These are phyloP conservation scores for Camellia oleifera DNA, from an alignment of 179 eudicot species.

Conservation along the genomic window DNA sequence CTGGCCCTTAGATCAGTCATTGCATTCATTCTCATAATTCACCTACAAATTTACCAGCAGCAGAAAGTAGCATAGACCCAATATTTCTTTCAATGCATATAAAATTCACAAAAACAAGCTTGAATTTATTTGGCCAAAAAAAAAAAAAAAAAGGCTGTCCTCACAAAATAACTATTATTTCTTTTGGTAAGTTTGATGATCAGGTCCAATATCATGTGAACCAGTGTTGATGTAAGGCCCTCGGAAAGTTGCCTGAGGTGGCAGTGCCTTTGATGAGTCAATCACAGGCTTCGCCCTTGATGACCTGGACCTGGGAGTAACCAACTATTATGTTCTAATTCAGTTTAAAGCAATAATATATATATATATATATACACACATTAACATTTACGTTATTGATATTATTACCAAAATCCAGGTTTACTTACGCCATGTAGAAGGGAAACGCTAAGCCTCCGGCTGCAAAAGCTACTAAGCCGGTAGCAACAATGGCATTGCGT, in stretches of 20 bases:
- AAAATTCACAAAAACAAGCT: neutral
- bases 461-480: slow-evolving; percentile 80
- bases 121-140: neutral
- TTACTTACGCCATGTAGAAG: slow-evolving; percentile 92
- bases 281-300: slow-evolving; percentile 71
- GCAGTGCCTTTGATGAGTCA: slow-evolving; percentile 87
- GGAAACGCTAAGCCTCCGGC: slow-evolving; percentile 80
- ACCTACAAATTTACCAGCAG: neutral
- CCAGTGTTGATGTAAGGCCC: slow-evolving; percentile 98
- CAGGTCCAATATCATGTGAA: slow-evolving; percentile 95
- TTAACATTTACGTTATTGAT: too few relatives aligned
- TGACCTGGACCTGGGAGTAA: slow-evolving; percentile 49
- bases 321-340: slow-evolving; percentile 5
- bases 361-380: neutral
- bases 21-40: neutral
- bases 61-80: neutral
- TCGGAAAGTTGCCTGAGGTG: slow-evolving; percentile 96
- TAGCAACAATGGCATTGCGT: slow-evolving; percentile 70
- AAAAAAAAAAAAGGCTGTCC: neutral
- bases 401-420: neutral
- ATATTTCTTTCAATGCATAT: neutral
- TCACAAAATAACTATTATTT: slow-evolving; percentile 30
- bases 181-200: slow-evolving; percentile 60
- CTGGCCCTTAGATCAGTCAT: neutral
- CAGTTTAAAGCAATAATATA: neutral